A percentile compares a stretch with the other conserved stretches of the same genome.
Evolutionary conservation across 106 monocot species (phyloP).

Genomic region (Allium sativum): DNA sequence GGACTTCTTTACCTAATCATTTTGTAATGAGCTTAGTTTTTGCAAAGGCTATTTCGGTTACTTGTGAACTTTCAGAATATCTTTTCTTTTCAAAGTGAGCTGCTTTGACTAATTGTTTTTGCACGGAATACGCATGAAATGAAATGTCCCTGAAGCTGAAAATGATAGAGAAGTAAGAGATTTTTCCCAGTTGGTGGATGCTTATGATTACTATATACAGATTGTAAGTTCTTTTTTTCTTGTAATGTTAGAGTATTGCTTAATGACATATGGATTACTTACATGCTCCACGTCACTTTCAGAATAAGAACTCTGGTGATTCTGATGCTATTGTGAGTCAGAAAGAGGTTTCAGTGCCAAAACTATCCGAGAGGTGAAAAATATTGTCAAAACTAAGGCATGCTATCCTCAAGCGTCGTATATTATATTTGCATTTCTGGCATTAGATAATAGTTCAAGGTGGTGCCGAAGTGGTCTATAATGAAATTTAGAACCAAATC

Average conservation of each 20-base stretch:
- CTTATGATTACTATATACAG: slow-evolving; percentile 48
- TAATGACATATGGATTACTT: background rate
- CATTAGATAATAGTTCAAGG: no score
- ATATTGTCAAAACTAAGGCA: background rate
- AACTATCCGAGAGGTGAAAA: slow-evolving; percentile 44
- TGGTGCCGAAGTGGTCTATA: no score
- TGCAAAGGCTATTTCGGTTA: no score
- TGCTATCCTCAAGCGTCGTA: no score
- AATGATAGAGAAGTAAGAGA: slow-evolving; percentile 43
- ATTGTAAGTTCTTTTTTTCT: slow-evolving; percentile 24
- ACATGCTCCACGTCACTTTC: slow-evolving; percentile 5
- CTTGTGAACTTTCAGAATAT: no score
- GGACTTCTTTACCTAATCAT: background rate
- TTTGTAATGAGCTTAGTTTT: background rate
- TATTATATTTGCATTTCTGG: no score
- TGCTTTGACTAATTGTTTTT: slow-evolving; percentile 1
- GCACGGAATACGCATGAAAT: slow-evolving; percentile 1
- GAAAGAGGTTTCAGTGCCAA: slow-evolving; percentile 19
- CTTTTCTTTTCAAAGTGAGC: background rate
- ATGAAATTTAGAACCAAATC: no score
- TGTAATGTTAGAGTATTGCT: no score
- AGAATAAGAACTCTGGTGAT: slow-evolving; percentile 33
- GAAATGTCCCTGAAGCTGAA: slow-evolving; percentile 34
- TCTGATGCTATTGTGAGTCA: slow-evolving; percentile 8
- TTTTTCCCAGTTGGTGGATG: slow-evolving; percentile 79